Evolutionary conservation across 441 rosid genomes (phyloP).

Genomic region (Croton setiger): DNA sequence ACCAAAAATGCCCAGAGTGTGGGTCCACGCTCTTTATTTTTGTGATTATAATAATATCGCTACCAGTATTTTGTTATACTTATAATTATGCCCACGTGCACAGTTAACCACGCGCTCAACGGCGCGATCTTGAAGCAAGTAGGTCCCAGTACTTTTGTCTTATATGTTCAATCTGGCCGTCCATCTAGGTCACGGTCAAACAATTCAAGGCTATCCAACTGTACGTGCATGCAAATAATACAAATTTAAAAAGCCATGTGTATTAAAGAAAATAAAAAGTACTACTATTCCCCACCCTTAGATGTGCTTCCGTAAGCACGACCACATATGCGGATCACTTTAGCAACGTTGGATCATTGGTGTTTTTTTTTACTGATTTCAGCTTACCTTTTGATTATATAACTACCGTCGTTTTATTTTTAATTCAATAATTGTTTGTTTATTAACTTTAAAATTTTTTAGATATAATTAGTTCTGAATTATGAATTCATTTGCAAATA

Average conservation of each 20-base stretch:
- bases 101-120: background rate
- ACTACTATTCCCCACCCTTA: too few relatives aligned
- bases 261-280: too few relatives aligned
- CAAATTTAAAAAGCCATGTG: background rate
- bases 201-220: background rate
- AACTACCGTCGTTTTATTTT: too few relatives aligned
- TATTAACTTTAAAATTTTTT: too few relatives aligned
- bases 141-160: background rate
- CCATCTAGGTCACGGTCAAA: background rate
- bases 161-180: conserved; percentile 11
- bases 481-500: too few relatives aligned
- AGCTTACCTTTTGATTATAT: too few relatives aligned
- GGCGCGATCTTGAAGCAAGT: background rate
- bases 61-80: background rate
- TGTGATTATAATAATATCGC: background rate
- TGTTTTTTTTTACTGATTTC: too few relatives aligned
- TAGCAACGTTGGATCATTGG: too few relatives aligned
- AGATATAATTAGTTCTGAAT: too few relatives aligned
- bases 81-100: conserved; percentile 19
- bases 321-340: too few relatives aligned
- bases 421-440: too few relatives aligned
- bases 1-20: background rate
- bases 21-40: background rate
- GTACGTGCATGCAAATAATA: background rate
- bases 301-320: too few relatives aligned